Evolutionary conservation across 75 land plant species (phyloP), one percentile per base, ranked within the genome.

Genomic region (Pinus albicaulis): DNA sequence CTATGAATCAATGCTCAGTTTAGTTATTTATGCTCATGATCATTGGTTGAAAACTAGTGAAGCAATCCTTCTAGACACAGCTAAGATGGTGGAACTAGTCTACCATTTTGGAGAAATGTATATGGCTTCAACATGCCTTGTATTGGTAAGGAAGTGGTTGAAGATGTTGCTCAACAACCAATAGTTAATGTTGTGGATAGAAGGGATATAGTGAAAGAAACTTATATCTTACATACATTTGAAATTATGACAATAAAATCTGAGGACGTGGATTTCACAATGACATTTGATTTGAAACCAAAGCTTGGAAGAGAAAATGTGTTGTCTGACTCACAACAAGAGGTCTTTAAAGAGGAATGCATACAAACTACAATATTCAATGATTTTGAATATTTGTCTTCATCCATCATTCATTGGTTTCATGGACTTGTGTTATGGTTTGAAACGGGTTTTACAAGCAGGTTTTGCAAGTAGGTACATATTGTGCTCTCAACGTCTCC

Each of bases 391-490:
- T 57, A 72, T 48, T 55, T 52, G 57, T 23, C 57, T 72, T 52
- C 12, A n/a, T 34, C 69, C 28, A 65, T 20, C 64, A 44, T 68
- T 1, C 57, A 84, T 13, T 86, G 84, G 87, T 97, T 98, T 77
- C 84, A 92, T 80, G 99, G 99, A 56, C 58, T 94, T 56, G 93
- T 97, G 11, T 65, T 94, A 53, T 97, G 99, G 99, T 97, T 97
- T 82, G 99, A 97, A 57, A 90, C 95, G 60, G 90, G 84, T 25
- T 97, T 97, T 71, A 87, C 92, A 4, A 76, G 78, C 65, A 82
- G 99, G 68, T 97, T 94, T 74, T 94, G 98, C 85, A 92, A 85
- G 76, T 98, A 92, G 79, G 84, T 26, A 41, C 87, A 93, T 5
- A 81, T 77, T 11, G 31, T 79, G 28, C 78, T 97, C 20, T 87